Percentiles rank a stretch among this genome's conserved stretches.
These are phyloP conservation scores for Athelia sp. DNA, from an alignment of 1,284 basidiomycete genomes.

Conservation along the genomic window DNA sequence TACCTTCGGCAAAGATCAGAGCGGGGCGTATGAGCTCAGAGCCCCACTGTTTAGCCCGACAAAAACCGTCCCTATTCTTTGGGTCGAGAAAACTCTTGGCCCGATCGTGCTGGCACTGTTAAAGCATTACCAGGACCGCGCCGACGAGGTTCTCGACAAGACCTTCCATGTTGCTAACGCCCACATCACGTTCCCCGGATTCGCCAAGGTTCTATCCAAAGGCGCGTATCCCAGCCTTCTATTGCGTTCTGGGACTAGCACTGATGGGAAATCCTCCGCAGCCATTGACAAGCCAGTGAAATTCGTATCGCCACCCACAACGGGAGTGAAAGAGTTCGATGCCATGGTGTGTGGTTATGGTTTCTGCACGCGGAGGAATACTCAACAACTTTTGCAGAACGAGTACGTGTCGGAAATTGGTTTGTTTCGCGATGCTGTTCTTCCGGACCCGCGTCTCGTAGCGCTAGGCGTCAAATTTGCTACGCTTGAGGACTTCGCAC, in stretches of 20 bases:
- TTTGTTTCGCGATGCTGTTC: constrained; percentile 14
- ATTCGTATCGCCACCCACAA: constrained; percentile 12
- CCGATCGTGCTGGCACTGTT: constrained; percentile 20
- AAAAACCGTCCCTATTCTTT: constrained; percentile 16
- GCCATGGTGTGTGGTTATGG: constrained; percentile 26
- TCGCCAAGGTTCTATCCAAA: constrained; percentile 14
- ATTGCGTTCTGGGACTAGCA: background rate
- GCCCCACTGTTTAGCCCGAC: constrained; percentile 15
- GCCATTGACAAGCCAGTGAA: constrained; percentile 20
- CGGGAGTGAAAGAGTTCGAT: constrained; percentile 20
- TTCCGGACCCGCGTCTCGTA: constrained; percentile 22
- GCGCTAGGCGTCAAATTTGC: constrained; percentile 23
- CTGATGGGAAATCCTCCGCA: constrained; percentile 7
- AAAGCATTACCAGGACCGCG: constrained; percentile 21
- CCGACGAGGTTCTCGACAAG: constrained; percentile 14
- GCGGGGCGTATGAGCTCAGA: constrained; percentile 13
- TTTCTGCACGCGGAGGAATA: background rate
- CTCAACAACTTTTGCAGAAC: constrained; percentile 13
- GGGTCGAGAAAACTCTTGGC: constrained; percentile 25
- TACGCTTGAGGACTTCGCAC: constrained; percentile 15
- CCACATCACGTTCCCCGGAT: constrained; percentile 16
- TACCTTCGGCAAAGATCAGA: constrained; percentile 7
- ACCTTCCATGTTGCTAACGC: constrained; percentile 22
- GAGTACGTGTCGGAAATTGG: constrained; percentile 20
- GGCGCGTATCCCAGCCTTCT: constrained; percentile 9